phyloP scores from a whole-genome alignment of 164 flowering plant species.

The Cinnamomum micranthum region DNA sequence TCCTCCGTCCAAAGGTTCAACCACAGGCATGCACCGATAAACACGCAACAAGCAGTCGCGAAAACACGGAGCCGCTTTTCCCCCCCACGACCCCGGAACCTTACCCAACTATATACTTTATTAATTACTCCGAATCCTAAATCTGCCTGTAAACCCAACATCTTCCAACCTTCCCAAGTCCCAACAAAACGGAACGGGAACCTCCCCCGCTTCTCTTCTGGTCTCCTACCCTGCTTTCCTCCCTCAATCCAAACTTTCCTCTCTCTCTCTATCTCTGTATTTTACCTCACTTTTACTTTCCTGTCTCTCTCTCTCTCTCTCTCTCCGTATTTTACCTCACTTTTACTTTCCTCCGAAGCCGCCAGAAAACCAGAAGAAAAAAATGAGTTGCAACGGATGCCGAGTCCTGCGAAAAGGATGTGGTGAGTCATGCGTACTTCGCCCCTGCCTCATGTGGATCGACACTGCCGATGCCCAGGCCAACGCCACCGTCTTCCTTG shows the following conservation, averaged over 20 bases:
- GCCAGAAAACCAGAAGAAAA: background rate
- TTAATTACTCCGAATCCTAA: background rate
- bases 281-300: too few species aligned
- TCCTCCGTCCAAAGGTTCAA: too few species aligned
- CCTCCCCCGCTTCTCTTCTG: background rate
- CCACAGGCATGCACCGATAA: too few species aligned
- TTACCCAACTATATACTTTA: background rate
- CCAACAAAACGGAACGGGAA: background rate
- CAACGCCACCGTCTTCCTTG: conserved; percentile 80
- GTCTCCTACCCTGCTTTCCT: too few species aligned
- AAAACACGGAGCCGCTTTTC: background rate
- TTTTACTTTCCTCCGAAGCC: background rate
- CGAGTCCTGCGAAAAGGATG: conserved; percentile 80
- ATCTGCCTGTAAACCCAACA: background rate
- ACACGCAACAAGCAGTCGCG: background rate
- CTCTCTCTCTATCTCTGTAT: too few species aligned
- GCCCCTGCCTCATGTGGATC: conserved; percentile 66
- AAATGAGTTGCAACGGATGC: conserved; percentile 93
- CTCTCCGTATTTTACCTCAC: too few species aligned
- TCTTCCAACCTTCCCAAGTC: background rate
- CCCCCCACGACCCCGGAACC: background rate
- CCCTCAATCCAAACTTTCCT: too few species aligned
- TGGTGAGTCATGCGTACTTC: conserved; percentile 62
- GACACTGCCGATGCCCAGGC: conserved; percentile 67
- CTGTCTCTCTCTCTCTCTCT: background rate